These are phyloP conservation scores for Cercospora citrullina DNA, from an alignment of 2,329 filamentous ascomycete genomes.

Conservation along the genomic window DNA sequence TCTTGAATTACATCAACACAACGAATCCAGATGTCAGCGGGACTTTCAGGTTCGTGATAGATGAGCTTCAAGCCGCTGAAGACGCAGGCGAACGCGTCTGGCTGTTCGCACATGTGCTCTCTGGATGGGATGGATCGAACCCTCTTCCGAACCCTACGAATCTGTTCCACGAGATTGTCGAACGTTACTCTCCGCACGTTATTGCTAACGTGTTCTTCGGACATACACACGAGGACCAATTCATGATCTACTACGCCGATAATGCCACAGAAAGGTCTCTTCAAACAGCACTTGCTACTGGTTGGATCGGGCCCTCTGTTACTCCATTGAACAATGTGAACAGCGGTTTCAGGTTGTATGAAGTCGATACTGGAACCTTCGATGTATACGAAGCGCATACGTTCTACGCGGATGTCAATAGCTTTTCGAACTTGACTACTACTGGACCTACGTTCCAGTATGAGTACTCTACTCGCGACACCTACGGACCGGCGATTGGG, in stretches of 20 bases:
- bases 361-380: conserved; percentile 56
- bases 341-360: conserved; percentile 55
- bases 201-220: conserved; percentile 58
- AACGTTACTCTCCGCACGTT: conserved; percentile 56
- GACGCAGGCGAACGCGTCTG: conserved; percentile 55
- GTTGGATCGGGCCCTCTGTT: conserved; percentile 55
- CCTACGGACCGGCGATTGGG: conserved; percentile 47
- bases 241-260: conserved; percentile 57
- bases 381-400: conserved; percentile 57
- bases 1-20: conserved; percentile 55
- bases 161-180: conserved; percentile 57
- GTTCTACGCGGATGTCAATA: conserved; percentile 54
- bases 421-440: conserved; percentile 43
- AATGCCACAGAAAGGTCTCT: conserved; percentile 43
- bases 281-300: conserved; percentile 49
- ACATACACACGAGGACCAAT: conserved; percentile 57
- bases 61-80: conserved; percentile 56
- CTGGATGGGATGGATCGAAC: conserved; percentile 58
- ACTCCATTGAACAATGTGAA: conserved; percentile 58
- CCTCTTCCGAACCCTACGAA: conserved; percentile 56
- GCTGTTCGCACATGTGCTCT: conserved; percentile 57
- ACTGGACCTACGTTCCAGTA: conserved; percentile 51
- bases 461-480: conserved; percentile 55
- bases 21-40: conserved; percentile 54
- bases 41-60: conserved; percentile 51